Conservation (phyloP, 2,329 filamentous ascomycete genomes). For the Exophiala sp. region DNA sequence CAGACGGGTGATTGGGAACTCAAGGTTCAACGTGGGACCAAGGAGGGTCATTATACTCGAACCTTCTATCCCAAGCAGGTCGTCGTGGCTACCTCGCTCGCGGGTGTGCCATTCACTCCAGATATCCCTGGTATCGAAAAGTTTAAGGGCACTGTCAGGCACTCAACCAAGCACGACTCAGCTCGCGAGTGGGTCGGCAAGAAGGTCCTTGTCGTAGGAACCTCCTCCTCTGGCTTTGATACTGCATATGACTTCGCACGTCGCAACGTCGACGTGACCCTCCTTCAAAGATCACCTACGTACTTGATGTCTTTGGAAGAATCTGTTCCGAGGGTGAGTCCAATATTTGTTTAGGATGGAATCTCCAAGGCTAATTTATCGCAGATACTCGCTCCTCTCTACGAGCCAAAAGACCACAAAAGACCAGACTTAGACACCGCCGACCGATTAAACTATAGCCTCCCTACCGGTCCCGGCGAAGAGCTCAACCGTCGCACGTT, state of each 20-base stretch:
- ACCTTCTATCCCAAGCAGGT: not conserved
- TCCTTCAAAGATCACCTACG: constrained; percentile 47
- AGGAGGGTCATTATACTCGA: not conserved
- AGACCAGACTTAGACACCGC: constrained; percentile 7
- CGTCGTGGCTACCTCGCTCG: not conserved
- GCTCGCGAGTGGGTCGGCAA: not conserved
- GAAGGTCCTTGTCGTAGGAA: not conserved
- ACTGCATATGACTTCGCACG: not conserved
- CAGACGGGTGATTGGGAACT: constrained; percentile 40
- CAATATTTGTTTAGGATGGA: not conserved
- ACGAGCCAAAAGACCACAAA: constrained; percentile 10
- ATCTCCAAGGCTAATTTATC: not conserved
- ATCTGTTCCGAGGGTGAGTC: constrained; percentile 5
- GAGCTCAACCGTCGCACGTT: constrained; percentile 3
- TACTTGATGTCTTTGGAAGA: constrained; percentile 7
- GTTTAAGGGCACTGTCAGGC: not conserved
- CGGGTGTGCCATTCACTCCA: not conserved
- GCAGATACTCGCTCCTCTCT: constrained; percentile 8
- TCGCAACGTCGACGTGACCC: not conserved
- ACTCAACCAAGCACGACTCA: not conserved
- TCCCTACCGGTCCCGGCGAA: constrained; percentile 5
- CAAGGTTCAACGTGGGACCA: constrained; percentile 21
- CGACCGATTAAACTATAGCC: constrained; percentile 6
- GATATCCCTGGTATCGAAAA: not conserved
- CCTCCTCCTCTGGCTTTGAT: not conserved